phyloP scores from a whole-genome alignment of 2,329 filamentous ascomycete genomes.

The Diplodia mutila region DNA sequence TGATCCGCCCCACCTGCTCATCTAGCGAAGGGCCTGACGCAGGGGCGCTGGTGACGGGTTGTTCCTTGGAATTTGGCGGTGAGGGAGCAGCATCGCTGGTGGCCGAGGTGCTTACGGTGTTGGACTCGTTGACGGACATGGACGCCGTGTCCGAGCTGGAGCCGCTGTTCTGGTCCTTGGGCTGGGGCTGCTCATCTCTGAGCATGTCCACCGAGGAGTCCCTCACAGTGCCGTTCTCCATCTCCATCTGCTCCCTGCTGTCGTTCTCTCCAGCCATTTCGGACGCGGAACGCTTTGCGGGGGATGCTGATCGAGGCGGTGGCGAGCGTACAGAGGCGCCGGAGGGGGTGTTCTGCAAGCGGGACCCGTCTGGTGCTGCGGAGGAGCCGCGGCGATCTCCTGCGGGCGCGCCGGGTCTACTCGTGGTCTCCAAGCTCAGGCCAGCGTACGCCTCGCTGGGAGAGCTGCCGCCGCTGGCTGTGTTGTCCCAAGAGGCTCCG shows the following conservation, averaged over 20 bases:
- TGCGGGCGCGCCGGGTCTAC: slow-evolving; percentile 32
- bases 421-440: slow-evolving; percentile 50
- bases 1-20: slow-evolving; percentile 75
- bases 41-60: background rate
- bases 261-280: slow-evolving; percentile 53
- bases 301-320: slow-evolving; percentile 53
- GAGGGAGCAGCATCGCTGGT: slow-evolving; percentile 25
- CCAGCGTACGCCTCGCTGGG: slow-evolving; percentile 59
- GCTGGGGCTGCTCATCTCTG: slow-evolving; percentile 32
- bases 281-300: slow-evolving; percentile 59
- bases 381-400: slow-evolving; percentile 34
- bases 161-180: slow-evolving; percentile 34
- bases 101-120: slow-evolving; percentile 22
- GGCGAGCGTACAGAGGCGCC: slow-evolving; percentile 24
- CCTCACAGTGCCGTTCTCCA: slow-evolving; percentile 39
- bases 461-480: slow-evolving; percentile 47
- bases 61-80: slow-evolving; percentile 7
- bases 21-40: slow-evolving; percentile 46
- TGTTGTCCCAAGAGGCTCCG: slow-evolving; percentile 37
- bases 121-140: slow-evolving; percentile 23
- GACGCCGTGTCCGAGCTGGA: slow-evolving; percentile 38
- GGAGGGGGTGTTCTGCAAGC: slow-evolving; percentile 18
- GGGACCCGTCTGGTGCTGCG: slow-evolving; percentile 26
- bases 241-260: slow-evolving; percentile 39
- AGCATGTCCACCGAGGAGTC: slow-evolving; percentile 52